These are phyloP conservation scores for Escovopsis sp. DNA, from an alignment of 2,329 filamentous ascomycete genomes.

Conservation along the genomic window DNA sequence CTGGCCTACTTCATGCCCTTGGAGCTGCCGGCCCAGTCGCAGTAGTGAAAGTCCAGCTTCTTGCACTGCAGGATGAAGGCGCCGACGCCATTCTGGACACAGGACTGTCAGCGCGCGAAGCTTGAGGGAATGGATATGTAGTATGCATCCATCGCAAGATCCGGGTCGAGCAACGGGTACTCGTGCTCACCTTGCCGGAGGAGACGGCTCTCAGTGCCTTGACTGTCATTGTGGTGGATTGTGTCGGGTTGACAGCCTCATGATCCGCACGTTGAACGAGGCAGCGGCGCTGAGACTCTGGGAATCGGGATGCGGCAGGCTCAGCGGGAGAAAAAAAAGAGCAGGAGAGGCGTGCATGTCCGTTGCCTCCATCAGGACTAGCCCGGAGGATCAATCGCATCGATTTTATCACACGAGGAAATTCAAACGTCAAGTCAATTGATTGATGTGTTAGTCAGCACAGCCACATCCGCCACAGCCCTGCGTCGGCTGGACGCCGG, in stretches of 20 bases:
- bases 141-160: background rate
- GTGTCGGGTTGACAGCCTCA: constrained; percentile 14
- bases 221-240: constrained; percentile 35
- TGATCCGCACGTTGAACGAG: constrained; percentile 10
- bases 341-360: background rate
- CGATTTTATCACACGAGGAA: no score
- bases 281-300: constrained; percentile 8
- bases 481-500: constrained; percentile 8
- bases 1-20: constrained; percentile 71
- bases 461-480: no score
- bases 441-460: no score
- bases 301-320: background rate
- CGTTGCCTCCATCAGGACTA: constrained; percentile 13
- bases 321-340: constrained; percentile 2
- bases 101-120: constrained; percentile 8
- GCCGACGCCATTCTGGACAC: constrained; percentile 73
- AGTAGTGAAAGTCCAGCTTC: constrained; percentile 91
- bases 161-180: background rate
- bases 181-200: constrained; percentile 32
- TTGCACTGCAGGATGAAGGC: constrained; percentile 97
- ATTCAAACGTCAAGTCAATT: no score
- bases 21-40: constrained; percentile 89
- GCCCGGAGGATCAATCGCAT: constrained; percentile 1
- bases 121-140: no score
- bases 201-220: constrained; percentile 38